These are phyloP conservation scores for Aspergillus proliferans DNA, from an alignment of 2,329 filamentous ascomycete genomes.

Conservation along the genomic window DNA sequence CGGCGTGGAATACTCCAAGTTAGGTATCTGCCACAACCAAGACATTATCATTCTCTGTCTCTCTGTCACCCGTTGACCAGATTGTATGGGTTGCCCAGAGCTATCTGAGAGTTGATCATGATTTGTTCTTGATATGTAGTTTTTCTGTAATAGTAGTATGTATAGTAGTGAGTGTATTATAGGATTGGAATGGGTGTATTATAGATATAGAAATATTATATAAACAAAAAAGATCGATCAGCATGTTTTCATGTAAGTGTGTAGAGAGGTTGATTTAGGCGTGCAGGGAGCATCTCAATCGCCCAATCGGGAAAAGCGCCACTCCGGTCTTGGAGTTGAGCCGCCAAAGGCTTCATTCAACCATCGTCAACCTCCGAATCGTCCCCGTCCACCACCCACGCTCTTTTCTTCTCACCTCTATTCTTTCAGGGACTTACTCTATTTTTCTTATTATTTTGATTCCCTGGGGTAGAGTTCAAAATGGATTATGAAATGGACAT, in stretches of 20 bases:
- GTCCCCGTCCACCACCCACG: neutral
- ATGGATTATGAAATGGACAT: constrained; percentile 46
- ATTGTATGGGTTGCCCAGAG: neutral
- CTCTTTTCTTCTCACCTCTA: neutral
- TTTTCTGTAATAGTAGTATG: neutral
- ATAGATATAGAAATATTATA: constrained; percentile 3
- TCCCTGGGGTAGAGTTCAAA: neutral
- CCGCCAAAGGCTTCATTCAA: neutral
- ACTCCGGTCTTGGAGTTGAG: constrained; percentile 1
- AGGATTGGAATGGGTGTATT: neutral
- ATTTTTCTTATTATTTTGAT: neutral
- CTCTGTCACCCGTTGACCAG: neutral
- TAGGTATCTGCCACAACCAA: constrained; percentile 1
- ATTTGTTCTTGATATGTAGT: neutral
- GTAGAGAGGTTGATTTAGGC: neutral
- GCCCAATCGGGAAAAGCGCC: constrained; percentile 19
- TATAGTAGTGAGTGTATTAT: neutral
- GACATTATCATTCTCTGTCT: constrained; percentile 1
- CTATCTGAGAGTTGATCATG: neutral
- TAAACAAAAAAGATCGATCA: constrained; percentile 1
- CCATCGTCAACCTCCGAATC: neutral
- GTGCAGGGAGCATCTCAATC: neutral
- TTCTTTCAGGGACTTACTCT: neutral
- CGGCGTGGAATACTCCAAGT: neutral
- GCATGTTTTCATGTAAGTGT: neutral